Evolutionary conservation across 768 basidiomycete genomes (phyloP), one percentile per base, ranked within the genome.

Genomic region (Boletus coccyginus): DNA sequence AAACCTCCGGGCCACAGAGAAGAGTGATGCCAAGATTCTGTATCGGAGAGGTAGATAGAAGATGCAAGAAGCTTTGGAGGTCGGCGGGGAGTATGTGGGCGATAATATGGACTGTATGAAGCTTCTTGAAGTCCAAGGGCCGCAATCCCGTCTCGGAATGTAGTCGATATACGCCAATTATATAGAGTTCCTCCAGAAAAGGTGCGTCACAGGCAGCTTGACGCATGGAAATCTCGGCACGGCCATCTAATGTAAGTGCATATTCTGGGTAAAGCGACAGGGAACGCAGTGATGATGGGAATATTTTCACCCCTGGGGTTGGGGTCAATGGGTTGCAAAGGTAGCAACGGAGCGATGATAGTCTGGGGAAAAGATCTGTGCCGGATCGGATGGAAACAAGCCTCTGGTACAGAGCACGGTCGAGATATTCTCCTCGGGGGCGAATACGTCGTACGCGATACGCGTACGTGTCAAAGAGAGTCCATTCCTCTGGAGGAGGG

Each of bases 191-290:
- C 39, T 58, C 52, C 21, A 64, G 45, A 14, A 46, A 36, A 11
- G 63, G 63, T 6, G 55, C 52, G 16, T 64, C 59, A 7, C 24
- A 42, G 17, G 63, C 63, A 16, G 31, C 63, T 33, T 65, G 62
- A 17, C 36, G 47, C 39, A 64, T 40, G n/a, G 60, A 55, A 11
- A 55, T 44, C 32, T 62, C 63, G 14, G 60, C 55, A 17, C 62
- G 55, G 8, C 54, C 52, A 41, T 61, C 62, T 8, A 56, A 48
- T 8, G 41, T 38, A 12, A 51, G 58, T 7, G 52, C 29, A 39
- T 62, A 60, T 35, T 54, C 62, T 3, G 57, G 62, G 35, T 48
- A 54, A 24, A 64, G 16, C n/a, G 52, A 48, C 5, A 63, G 29
- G 11, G 40, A 43, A 7, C 55, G 62, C 33, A 63, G 29, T 4